Conservation (phyloP, 371 early-diverging fungal species). For the Encephalitozoon cuniculi region DNA sequence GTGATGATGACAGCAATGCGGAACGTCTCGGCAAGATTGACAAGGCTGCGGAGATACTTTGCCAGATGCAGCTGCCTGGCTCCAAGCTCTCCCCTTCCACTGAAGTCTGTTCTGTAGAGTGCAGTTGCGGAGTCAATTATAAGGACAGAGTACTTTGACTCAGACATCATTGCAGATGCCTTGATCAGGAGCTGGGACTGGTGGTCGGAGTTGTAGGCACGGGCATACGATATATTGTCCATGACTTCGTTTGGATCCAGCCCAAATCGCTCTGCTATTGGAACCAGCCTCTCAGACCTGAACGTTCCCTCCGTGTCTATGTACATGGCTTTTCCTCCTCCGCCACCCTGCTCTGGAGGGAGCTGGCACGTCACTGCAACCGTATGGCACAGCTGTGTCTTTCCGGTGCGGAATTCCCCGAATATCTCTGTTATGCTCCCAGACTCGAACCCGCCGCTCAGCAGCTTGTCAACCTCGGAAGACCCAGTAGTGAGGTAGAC, state of each 20-base stretch:
- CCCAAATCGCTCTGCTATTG: conserved; percentile 80
- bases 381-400: conserved; percentile 94
- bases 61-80: conserved; percentile 92
- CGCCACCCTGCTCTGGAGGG: conserved; percentile 74
- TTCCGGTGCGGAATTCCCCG: conserved; percentile 98
- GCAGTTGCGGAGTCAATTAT: conserved; percentile 92
- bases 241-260: conserved; percentile 76
- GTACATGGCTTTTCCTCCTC: conserved; percentile 86
- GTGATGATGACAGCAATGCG: conserved; percentile 92
- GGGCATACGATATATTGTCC: conserved; percentile 86
- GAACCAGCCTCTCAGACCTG: conserved; percentile 76
- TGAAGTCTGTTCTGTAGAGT: conserved; percentile 89
- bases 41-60: conserved; percentile 74
- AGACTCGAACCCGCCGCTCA: conserved; percentile 92
- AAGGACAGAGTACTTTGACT: conserved; percentile 73
- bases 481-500: conserved; percentile 85
- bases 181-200: conserved; percentile 77
- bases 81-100: conserved; percentile 89
- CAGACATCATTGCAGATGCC: conserved; percentile 90
- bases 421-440: conserved; percentile 96
- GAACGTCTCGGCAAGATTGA: conserved; percentile 82
- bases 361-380: conserved; percentile 93
- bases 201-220: conserved; percentile 93
- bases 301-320: conserved; percentile 99
- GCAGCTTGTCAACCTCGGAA: conserved; percentile 79